Percentiles rank a stretch among this genome's conserved stretches.
These are phyloP conservation scores for Secale cereale DNA, from an alignment of 176 grass and related monocot species.

Conservation along the genomic window DNA sequence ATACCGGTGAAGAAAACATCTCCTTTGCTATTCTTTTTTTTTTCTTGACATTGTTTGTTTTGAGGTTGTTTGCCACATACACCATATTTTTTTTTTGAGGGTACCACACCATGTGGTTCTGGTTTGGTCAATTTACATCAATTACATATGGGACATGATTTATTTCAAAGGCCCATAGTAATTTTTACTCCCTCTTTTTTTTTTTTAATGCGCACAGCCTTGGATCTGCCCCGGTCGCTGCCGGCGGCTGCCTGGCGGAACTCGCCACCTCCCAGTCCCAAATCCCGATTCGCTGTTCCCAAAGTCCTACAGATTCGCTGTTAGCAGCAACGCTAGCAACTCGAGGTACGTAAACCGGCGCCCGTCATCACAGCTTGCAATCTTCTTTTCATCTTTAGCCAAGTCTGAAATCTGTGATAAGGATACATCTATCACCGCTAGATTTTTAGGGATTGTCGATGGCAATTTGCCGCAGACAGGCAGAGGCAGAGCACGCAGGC, in stretches of 20 bases:
- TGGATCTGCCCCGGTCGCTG: too few relatives aligned
- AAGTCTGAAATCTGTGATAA: not conserved
- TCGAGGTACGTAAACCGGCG: not conserved
- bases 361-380: not conserved
- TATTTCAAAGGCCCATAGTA: not conserved
- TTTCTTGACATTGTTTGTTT: too few relatives aligned
- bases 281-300: too few relatives aligned
- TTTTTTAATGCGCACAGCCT: too few relatives aligned
- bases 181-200: not conserved
- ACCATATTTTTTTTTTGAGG: too few relatives aligned
- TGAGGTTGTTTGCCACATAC: too few relatives aligned
- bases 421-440: not conserved
- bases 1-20: not conserved
- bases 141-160: not conserved
- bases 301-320: too few relatives aligned
- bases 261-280: too few relatives aligned
- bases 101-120: too few relatives aligned
- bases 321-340: too few relatives aligned
- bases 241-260: too few relatives aligned
- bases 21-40: not conserved
- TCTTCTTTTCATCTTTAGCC: not conserved
- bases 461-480: not conserved
- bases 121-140: not conserved
- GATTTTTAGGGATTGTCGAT: not conserved
- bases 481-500: not conserved